These are phyloP conservation scores for Penicillium waksmanii DNA, from an alignment of 495 filamentous ascomycete species.

Conservation along the genomic window DNA sequence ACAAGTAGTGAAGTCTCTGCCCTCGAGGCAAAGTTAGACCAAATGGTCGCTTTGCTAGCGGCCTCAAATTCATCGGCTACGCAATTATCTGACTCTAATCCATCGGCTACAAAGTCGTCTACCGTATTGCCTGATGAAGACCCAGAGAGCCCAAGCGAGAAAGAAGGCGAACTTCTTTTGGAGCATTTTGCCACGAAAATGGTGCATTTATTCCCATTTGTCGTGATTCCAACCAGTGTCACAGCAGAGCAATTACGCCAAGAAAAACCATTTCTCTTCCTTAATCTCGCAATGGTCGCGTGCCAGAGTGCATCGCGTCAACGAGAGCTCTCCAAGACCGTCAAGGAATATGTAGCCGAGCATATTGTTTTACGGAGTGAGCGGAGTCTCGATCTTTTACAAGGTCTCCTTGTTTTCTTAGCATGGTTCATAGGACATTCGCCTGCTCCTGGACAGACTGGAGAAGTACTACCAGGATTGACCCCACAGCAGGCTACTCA, in stretches of 20 bases:
- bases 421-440: slow-evolving; percentile 36
- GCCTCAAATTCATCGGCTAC: slow-evolving; percentile 17
- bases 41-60: slow-evolving; percentile 29
- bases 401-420: slow-evolving; percentile 45
- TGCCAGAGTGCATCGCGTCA: slow-evolving; percentile 28
- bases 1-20: slow-evolving; percentile 6
- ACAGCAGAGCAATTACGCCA: slow-evolving; percentile 32
- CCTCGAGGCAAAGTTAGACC: slow-evolving; percentile 29
- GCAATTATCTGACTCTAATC: slow-evolving; percentile 9
- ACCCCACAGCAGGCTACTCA: background rate
- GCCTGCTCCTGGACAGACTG: background rate
- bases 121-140: background rate
- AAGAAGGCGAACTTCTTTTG: slow-evolving; percentile 19
- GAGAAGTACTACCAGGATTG: background rate
- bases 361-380: slow-evolving; percentile 38
- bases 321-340: slow-evolving; percentile 25
- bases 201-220: slow-evolving; percentile 42
- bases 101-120: slow-evolving; percentile 6
- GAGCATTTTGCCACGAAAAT: slow-evolving; percentile 22
- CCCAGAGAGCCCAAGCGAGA: background rate
- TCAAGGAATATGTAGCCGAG: slow-evolving; percentile 31
- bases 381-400: slow-evolving; percentile 42
- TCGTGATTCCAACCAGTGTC: slow-evolving; percentile 30
- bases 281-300: slow-evolving; percentile 42
- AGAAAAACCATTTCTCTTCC: slow-evolving; percentile 40